Base-by-base conservation (phyloP, 768 basidiomycete genomes). In the Hericium coralloides region DNA sequence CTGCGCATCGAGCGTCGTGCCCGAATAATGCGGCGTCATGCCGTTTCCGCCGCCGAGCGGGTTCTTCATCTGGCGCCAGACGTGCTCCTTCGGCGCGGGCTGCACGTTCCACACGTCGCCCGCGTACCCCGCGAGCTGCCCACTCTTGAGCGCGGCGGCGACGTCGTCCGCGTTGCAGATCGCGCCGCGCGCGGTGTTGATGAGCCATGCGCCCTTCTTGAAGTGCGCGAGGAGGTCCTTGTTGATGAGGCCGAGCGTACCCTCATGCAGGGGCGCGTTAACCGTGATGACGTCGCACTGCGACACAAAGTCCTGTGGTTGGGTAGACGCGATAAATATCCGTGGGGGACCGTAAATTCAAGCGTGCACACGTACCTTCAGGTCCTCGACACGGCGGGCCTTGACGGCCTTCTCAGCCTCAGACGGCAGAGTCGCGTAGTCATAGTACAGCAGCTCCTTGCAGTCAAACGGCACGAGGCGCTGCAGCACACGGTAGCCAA, bases 241-340 rank as follows among this genome's bases (percentile, higher is more conserved):
- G 72, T 76, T 72, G 67, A 75, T 70, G 12, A 76, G 63, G 4
- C 71, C 72, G 51, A 60, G 62, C 22, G 76, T 74, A 25, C 68
- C 64, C 49, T 75, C 74, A 66, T 77, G 76, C 0, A 77, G 68
- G 6, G 89, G 90, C 69, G 83, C 85, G 76, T 92, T 92, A 70
- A 74, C 63, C 15, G 71, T 72, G 36, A 74, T 60, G 51, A 71
- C 65, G 55, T 68, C 67, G 55, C 67, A 68, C 59, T 66, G 14
- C n/a, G 59, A 57, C 2, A 57, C 56, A 31, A 60, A 57, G 4
- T 60, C 56, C 49, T 59, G 36, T 18, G 22, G 8, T 4, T 7
- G 26, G 3, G 26, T n/a, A 26, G 7, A 38, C 0, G 51, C 6
- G 18, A 36, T 17, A 52, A n/a, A 17, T n/a, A 36, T 31, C 12